phyloP scores from a whole-genome alignment of 305 asterid species.

The Fraxinus floribunda region DNA sequence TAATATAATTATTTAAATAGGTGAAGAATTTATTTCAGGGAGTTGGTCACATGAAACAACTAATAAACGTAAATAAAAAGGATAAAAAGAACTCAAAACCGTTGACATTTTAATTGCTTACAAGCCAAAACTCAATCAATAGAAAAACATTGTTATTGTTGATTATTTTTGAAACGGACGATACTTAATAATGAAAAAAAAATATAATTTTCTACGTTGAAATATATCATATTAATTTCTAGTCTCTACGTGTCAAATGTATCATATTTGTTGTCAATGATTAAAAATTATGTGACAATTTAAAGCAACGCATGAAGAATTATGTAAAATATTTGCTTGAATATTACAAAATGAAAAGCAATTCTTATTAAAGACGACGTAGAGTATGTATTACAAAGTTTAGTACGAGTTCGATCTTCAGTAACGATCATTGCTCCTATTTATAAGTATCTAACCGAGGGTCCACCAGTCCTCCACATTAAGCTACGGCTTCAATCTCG shows the following conservation, averaged over 20 bases:
- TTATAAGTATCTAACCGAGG: not conserved
- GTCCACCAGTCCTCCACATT: not conserved
- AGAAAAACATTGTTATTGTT: not conserved
- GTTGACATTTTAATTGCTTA: slow-evolving; percentile 43
- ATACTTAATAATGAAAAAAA: too few species aligned
- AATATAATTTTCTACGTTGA: too few species aligned
- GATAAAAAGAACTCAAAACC: slow-evolving; percentile 30
- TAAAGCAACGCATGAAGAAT: too few species aligned
- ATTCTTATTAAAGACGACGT: not conserved
- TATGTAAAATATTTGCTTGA: not conserved
- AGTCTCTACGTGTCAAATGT: not conserved
- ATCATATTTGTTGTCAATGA: not conserved
- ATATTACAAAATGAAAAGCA: not conserved
- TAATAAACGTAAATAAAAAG: slow-evolving; percentile 36
- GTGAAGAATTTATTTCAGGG: slow-evolving; percentile 29
- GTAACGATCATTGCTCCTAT: not conserved
- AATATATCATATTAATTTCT: too few species aligned
- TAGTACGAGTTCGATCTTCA: too few species aligned
- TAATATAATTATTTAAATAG: slow-evolving; percentile 8
- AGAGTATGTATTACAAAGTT: not conserved
- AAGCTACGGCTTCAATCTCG: not conserved
- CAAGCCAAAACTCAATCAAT: not conserved
- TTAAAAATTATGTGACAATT: not conserved
- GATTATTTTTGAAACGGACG: too few species aligned
- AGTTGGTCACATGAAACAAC: slow-evolving; percentile 56